phyloP scores from a whole-genome alignment of 345 rosid species.

The Leavenworthia alabamica region DNA sequence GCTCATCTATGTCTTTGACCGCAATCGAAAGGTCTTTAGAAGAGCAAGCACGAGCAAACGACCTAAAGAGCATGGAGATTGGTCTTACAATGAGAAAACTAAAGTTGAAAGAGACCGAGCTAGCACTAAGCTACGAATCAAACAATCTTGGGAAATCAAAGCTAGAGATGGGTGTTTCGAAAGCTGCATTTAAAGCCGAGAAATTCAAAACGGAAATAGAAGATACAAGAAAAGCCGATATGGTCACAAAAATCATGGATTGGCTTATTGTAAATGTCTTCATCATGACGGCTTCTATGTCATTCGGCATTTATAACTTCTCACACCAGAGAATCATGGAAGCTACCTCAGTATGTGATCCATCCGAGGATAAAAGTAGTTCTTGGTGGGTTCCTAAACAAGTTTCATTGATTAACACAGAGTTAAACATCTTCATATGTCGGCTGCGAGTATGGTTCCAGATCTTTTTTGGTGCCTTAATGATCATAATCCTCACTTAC shows the following conservation, averaged over 20 bases:
- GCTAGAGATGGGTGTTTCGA: constrained; percentile 54
- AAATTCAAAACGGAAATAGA: constrained; percentile 68
- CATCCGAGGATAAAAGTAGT: constrained; percentile 40
- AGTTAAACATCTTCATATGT: constrained; percentile 41
- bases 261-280: constrained; percentile 74
- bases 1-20: constrained; percentile 28
- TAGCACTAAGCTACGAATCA: constrained; percentile 47
- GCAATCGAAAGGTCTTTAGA: constrained; percentile 44
- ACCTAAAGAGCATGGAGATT: constrained; percentile 59
- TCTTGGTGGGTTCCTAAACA: constrained; percentile 73
- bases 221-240: constrained; percentile 60
- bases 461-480: constrained; percentile 56
- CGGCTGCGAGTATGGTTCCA: constrained; percentile 54
- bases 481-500: constrained; percentile 50
- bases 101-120: constrained; percentile 44
- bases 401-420: constrained; percentile 47
- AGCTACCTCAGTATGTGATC: constrained; percentile 58
- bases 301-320: constrained; percentile 53
- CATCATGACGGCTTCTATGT: constrained; percentile 48
- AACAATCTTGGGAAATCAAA: constrained; percentile 59
- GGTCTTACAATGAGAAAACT: constrained; percentile 44
- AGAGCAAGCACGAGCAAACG: constrained; percentile 70
- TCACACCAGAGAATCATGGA: constrained; percentile 62
- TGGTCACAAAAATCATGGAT: constrained; percentile 57
- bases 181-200: constrained; percentile 63